Percentiles rank a stretch among this genome's conserved stretches.
phyloP scores from a whole-genome alignment of 139 green algal species.

The Picochlorum sp. region DNA sequence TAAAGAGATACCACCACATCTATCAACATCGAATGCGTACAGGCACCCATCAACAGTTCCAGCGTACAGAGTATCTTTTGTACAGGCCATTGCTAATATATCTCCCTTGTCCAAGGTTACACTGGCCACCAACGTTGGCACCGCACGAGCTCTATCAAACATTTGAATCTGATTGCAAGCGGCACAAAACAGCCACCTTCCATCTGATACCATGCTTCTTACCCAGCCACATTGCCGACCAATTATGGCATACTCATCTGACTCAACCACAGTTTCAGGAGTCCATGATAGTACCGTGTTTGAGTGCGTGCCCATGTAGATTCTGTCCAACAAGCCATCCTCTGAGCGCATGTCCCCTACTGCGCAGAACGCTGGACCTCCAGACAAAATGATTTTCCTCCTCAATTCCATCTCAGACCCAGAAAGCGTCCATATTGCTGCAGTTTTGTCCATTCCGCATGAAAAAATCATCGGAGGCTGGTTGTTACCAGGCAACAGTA shows the following conservation, averaged over 20 bases:
- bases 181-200: constrained; percentile 52
- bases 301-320: constrained; percentile 44
- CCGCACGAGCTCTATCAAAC: constrained; percentile 52
- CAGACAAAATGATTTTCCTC: constrained; percentile 1
- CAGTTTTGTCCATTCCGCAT: constrained; percentile 44
- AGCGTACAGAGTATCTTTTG: constrained; percentile 36
- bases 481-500: no score
- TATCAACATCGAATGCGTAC: constrained; percentile 37
- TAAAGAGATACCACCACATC: constrained; percentile 36
- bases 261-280: constrained; percentile 14
- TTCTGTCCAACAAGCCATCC: constrained; percentile 20
- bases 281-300: constrained; percentile 48
- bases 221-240: constrained; percentile 62
- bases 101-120: constrained; percentile 48
- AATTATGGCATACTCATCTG: constrained; percentile 29
- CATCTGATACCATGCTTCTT: constrained; percentile 24
- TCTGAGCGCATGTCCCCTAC: constrained; percentile 5
- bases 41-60: constrained; percentile 47
- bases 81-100: constrained; percentile 47
- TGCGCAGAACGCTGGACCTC: constrained; percentile 39
- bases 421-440: constrained; percentile 32
- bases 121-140: constrained; percentile 40
- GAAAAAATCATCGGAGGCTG: no score
- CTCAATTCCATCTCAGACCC: background rate
- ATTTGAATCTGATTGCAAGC: constrained; percentile 58